Evolutionary conservation across 768 basidiomycete species (phyloP).

Genomic region (Auriscalpium orientale): DNA sequence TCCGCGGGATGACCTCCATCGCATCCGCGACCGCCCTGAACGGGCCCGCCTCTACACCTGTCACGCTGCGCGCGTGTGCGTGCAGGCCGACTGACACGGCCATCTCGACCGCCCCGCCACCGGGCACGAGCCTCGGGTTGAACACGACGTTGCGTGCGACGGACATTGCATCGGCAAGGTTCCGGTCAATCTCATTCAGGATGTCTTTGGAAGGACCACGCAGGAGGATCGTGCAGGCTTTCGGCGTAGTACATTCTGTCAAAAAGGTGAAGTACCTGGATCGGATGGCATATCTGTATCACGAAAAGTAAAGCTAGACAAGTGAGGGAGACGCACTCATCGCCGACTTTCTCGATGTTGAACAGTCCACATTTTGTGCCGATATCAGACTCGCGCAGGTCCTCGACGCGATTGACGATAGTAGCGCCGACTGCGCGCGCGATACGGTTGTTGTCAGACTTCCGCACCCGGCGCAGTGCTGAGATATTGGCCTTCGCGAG

Average conservation of each 20-base stretch:
- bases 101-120: conserved; percentile 98
- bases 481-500: conserved; percentile 83
- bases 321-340: conserved; percentile 49
- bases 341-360: conserved; percentile 93
- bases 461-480: conserved; percentile 94
- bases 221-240: conserved; percentile 96
- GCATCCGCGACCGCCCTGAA: conserved; percentile 91
- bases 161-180: conserved; percentile 94
- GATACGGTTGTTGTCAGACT: conserved; percentile 98
- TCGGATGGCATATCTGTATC: neutral
- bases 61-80: conserved; percentile 67
- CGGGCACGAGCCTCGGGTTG: conserved; percentile 89
- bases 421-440: conserved; percentile 93
- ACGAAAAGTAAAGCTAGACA: neutral
- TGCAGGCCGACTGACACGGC: conserved; percentile 87
- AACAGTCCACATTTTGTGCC: conserved; percentile 95
- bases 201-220: conserved; percentile 98
- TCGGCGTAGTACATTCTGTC: conserved; percentile 82
- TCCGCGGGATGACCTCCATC: conserved; percentile 95
- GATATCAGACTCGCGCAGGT: conserved; percentile 85
- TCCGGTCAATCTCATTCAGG: conserved; percentile 95
- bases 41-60: conserved; percentile 87
- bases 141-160: conserved; percentile 97
- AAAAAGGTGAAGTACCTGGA: conserved; percentile 93
- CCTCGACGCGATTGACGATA: conserved; percentile 94